Evolutionary conservation across 345 rosid genomes (phyloP), one percentile per base, ranked within the genome.

Genomic region (Schrenkiella parvula): DNA sequence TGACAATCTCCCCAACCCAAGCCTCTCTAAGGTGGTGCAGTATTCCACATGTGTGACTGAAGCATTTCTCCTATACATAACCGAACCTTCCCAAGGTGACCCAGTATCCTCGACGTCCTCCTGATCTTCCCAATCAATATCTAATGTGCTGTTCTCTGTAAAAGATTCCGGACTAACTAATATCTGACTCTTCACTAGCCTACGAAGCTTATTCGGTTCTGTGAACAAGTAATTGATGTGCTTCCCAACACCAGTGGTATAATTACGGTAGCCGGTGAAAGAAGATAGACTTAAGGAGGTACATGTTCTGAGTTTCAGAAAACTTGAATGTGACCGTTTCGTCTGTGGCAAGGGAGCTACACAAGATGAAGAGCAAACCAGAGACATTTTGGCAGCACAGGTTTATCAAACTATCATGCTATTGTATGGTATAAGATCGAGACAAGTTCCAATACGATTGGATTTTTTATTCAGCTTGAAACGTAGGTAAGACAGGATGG

Each of bases 61-160:
- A 37, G 91, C 81, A 73, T 86, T 88, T 76, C 97, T 91, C 82
- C 76, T 80, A 76, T 89, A 91, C 50, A 84, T 70, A 72, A 93
- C 73, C 4, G 97, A 89, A 55, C 96, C 97, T 83, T 89, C 96
- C 98, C 98, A 91, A 4, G 98, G 96, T 0, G 95, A 86, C 25
- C 78, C 91, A 0, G 50, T 10, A 53, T 87, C 95, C 66, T 85
- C 84, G 7, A 71, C 4, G 0, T 83, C 86, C 23, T 82, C 86
- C 35, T 60, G 67, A 75, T 84, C 89, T 15, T 77, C 91, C 95
- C 87, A 86, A 21, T 86, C 87, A 3, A 84, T 67, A 79, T 84
- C 72, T 34, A 80, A 2, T 2, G 80, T 73, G 71, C 73, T 70
- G 14, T 42, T 76, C 68, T 88, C 89, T 5, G 70, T 66, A 25